Conservation (phyloP, 371 early-diverging fungal genomes). For the Globomyces sp. region DNA sequence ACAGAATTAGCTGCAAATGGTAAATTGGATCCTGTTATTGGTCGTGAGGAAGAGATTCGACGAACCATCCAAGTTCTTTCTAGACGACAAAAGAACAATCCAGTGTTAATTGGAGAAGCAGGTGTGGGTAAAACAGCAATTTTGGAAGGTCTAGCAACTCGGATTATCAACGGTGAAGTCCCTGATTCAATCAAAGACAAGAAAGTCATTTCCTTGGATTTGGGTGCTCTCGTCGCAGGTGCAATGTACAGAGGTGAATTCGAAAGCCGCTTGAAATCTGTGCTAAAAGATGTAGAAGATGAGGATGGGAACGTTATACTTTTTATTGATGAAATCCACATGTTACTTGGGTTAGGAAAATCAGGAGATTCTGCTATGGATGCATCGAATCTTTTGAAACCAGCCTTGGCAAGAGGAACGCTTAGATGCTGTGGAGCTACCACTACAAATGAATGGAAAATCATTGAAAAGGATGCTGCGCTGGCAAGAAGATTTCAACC, state of each 20-base stretch:
- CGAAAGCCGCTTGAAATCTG: slow-evolving; percentile 91
- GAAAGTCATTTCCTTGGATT: slow-evolving; percentile 82
- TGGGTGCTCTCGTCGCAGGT: slow-evolving; percentile 80
- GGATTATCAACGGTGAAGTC: slow-evolving; percentile 88
- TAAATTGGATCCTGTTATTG: slow-evolving; percentile 72
- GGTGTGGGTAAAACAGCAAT: slow-evolving; percentile 92
- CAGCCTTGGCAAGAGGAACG: slow-evolving; percentile 67
- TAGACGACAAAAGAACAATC: slow-evolving; percentile 53
- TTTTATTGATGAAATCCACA: slow-evolving; percentile 97
- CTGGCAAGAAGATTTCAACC: slow-evolving; percentile 73
- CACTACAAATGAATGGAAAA: slow-evolving; percentile 69
- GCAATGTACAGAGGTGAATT: slow-evolving; percentile 90
- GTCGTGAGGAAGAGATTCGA: slow-evolving; percentile 67
- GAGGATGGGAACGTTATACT: slow-evolving; percentile 81
- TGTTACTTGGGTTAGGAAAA: slow-evolving; percentile 61
- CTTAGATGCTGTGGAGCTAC: slow-evolving; percentile 75
- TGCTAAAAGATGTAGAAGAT: slow-evolving; percentile 87
- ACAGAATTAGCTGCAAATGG: slow-evolving; percentile 59
- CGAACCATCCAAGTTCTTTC: slow-evolving; percentile 61
- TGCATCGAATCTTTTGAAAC: slow-evolving; percentile 83
- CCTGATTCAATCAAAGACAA: slow-evolving; percentile 78
- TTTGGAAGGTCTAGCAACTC: slow-evolving; percentile 87
- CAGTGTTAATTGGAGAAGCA: slow-evolving; percentile 59
- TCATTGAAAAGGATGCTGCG: slow-evolving; percentile 57
- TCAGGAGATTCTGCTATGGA: slow-evolving; percentile 73